Base-by-base conservation (phyloP, 495 filamentous ascomycete genomes). In the Podospora bellae-mahoneyi region DNA sequence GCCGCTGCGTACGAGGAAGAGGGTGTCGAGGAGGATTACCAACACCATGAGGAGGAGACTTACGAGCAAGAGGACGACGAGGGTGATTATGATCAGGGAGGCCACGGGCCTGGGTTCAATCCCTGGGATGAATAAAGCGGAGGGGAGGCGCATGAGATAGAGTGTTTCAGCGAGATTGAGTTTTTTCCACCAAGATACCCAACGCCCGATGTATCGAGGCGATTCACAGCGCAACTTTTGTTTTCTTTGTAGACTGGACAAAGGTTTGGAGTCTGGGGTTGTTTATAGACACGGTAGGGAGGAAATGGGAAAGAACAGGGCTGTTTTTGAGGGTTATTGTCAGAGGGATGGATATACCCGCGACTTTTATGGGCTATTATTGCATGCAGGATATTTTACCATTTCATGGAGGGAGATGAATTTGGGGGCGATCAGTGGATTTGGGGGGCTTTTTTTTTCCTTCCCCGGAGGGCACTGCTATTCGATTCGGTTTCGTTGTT, bases 31-130 rank as follows among this genome's bases (percentile, higher is more conserved):
- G 60, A 15, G 3, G 26, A 32, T n/a, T 4, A 62, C 5, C 6
- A 39, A 3, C 39, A 4, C 30, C 7, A 48, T 16, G 30, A 18
- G 7, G 60, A 18, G 7, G 60, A 62, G 60, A 16, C 67, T 10
- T 30, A 60, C 18, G 69, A 44, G 5, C 55, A 56, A 26, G 72
- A 71, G 13, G 7, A 48, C 10, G 62, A 61, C n/a, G 61, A 69
- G 20, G 66, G 34, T 9, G 57, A 64, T 30, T 16, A 16, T 23
- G 23, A 61, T 7, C 5, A 26, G 28, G 55, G n/a, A 16, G 13
- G 9, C n/a, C 16, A 23, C 0, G 59, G 15, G 0, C n/a, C 10
- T 16, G 59, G 18, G 10, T 61, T 15, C 13, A 34, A 62, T 16
- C 60, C 60, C 18, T 62, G 60, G 19, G 30, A 62, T 62, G 4